Evolutionary conservation across 345 rosid species (phyloP).

Genomic region (Brassica carinata): DNA sequence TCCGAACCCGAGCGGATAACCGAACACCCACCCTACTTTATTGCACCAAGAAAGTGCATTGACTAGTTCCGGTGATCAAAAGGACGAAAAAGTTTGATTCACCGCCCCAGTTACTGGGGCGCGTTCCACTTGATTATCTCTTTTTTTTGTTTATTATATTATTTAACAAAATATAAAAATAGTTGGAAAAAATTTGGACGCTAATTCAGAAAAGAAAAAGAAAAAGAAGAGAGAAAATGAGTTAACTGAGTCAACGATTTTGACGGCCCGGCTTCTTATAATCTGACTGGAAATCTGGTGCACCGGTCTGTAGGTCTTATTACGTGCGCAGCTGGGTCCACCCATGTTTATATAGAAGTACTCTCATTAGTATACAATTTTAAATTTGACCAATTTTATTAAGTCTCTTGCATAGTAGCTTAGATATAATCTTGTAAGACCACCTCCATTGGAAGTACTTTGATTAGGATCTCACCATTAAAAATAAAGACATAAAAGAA

Average conservation of each 20-base stretch:
- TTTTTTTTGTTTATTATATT: background rate
- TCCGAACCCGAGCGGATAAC: no score
- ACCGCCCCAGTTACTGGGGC: conserved; percentile 76
- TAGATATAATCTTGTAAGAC: no score
- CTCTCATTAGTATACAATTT: no score
- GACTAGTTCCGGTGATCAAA: conserved; percentile 53
- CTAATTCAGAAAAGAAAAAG: background rate
- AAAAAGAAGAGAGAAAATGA: background rate
- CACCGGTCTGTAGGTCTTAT: conserved; percentile 43
- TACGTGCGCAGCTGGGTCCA: conserved; percentile 39
- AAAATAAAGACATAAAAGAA: no score
- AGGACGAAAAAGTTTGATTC: conserved; percentile 39
- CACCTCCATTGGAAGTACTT: no score
- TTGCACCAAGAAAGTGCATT: conserved; percentile 58
- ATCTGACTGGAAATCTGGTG: conserved; percentile 53
- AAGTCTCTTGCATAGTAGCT: no score
- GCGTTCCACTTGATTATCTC: conserved; percentile 68
- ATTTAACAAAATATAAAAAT: no score
- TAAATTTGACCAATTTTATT: no score
- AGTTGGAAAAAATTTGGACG: background rate
- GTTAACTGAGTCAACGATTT: conserved; percentile 72
- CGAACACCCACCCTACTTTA: background rate
- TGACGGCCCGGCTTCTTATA: conserved; percentile 69
- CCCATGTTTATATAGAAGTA: background rate
- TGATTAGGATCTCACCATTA: no score